Evolutionary conservation across 495 filamentous ascomycete genomes (phyloP).

Genomic region (Hypomontagnella monticulosa): DNA sequence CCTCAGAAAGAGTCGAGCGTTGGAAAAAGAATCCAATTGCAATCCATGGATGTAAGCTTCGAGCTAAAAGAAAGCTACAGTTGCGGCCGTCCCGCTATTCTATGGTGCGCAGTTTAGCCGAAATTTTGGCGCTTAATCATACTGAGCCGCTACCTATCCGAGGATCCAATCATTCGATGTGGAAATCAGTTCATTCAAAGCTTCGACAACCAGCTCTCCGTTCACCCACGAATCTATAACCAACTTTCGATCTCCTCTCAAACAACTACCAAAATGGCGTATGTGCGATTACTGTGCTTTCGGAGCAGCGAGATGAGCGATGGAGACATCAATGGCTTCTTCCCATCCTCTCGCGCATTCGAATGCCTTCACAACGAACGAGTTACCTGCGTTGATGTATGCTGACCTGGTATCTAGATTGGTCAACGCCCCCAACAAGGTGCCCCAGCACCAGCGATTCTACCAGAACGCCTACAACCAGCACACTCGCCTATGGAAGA

Average conservation of each 20-base stretch:
- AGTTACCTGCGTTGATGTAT: constrained; percentile 18
- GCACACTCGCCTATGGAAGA: constrained; percentile 82
- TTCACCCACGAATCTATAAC: constrained; percentile 13
- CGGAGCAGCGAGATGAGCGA: not conserved
- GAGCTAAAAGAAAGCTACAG: not conserved
- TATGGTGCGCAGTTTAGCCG: constrained; percentile 24
- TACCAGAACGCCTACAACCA: constrained; percentile 80
- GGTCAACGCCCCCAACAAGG: constrained; percentile 85
- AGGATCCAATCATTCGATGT: constrained; percentile 43
- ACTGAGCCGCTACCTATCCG: constrained; percentile 12
- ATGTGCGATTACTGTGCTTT: not conserved
- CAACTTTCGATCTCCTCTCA: constrained; percentile 6
- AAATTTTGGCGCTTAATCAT: constrained; percentile 44
- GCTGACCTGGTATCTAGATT: constrained; percentile 56
- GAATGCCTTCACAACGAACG: constrained; percentile 11
- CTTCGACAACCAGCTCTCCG: constrained; percentile 36
- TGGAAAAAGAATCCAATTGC: too few relatives aligned
- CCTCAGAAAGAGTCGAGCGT: too few relatives aligned
- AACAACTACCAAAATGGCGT: constrained; percentile 43
- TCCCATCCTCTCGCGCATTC: not conserved
- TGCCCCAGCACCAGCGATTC: constrained; percentile 81
- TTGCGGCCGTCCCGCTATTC: not conserved
- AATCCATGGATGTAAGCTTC: too few relatives aligned
- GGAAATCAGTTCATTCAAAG: constrained; percentile 30
- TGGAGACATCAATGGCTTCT: constrained; percentile 13